Evolutionary conservation across 2,329 filamentous ascomycete species (phyloP).

Genomic region (Stenocarpella maydis): DNA sequence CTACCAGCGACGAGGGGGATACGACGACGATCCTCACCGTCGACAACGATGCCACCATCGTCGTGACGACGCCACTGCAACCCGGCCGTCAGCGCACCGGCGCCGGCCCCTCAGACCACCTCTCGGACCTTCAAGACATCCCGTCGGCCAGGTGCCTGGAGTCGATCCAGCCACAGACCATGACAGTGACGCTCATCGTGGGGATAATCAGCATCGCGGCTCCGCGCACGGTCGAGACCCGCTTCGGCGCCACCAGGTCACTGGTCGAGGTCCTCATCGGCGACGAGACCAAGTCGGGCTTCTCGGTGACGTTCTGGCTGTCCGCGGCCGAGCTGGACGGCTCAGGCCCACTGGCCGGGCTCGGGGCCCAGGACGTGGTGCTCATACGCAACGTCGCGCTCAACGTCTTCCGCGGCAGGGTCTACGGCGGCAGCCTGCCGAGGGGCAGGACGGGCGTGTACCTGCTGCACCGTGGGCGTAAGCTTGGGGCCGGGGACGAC

Average conservation of each 20-base stretch:
- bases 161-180: conserved; percentile 78
- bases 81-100: conserved; percentile 39
- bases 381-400: conserved; percentile 83
- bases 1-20: conserved; percentile 24
- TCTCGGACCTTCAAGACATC: conserved; percentile 74
- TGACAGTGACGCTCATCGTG: conserved; percentile 83
- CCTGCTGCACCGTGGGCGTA: conserved; percentile 65
- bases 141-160: conserved; percentile 72
- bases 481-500: conserved; percentile 58
- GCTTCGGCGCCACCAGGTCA: conserved; percentile 67
- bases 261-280: conserved; percentile 82
- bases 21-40: conserved; percentile 41
- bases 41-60: conserved; percentile 34
- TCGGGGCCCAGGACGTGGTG: conserved; percentile 79
- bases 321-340: conserved; percentile 40
- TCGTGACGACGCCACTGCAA: conserved; percentile 37
- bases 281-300: conserved; percentile 84
- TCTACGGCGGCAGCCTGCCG: conserved; percentile 85
- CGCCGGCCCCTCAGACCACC: conserved; percentile 46
- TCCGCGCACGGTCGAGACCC: conserved; percentile 72
- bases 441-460: conserved; percentile 74
- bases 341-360: conserved; percentile 46
- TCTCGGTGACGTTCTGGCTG: conserved; percentile 87
- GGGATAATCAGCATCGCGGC: conserved; percentile 77
- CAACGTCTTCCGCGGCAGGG: conserved; percentile 75